phyloP scores from a whole-genome alignment of 2,329 filamentous ascomycete species.

The Arthrocladium fulminans region DNA sequence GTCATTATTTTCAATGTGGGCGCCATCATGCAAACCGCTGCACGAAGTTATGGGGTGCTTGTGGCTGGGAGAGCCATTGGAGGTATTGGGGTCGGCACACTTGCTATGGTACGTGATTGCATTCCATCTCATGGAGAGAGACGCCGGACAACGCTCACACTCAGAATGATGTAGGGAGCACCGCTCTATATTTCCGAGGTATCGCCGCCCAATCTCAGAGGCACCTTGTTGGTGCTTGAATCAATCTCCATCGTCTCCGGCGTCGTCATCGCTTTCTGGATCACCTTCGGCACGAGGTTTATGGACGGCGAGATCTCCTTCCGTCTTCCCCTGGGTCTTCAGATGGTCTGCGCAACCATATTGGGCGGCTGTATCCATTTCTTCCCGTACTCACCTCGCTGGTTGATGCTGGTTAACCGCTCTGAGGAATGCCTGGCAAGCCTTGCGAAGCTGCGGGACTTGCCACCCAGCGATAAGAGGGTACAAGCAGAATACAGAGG shows the following conservation, averaged over 20 bases:
- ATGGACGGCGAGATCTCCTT: conserved; percentile 37
- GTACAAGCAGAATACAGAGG: conserved; percentile 42
- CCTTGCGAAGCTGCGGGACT: conserved; percentile 33
- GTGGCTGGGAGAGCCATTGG: conserved; percentile 15
- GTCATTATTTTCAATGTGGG: conserved; percentile 36
- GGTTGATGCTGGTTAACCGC: conserved; percentile 34
- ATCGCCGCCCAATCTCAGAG: conserved; percentile 21
- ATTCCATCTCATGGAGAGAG: too few species aligned
- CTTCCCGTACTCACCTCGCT: conserved; percentile 40
- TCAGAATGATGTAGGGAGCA: too few species aligned
- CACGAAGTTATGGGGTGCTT: conserved; percentile 7
- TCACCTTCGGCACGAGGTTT: conserved; percentile 43
- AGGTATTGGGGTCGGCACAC: conserved; percentile 35
- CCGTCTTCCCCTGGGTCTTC: conserved; percentile 39
- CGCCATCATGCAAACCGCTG: conserved; percentile 29
- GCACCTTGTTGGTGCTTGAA: conserved; percentile 37
- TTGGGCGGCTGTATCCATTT: conserved; percentile 36
- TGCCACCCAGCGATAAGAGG: conserved; percentile 35
- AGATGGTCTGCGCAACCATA: conserved; percentile 21
- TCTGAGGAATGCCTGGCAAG: conserved; percentile 33
- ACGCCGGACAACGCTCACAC: too few species aligned
- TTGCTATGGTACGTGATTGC: too few species aligned
- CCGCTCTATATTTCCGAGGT: conserved; percentile 19
- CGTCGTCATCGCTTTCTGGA: conserved; percentile 45
- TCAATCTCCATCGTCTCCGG: conserved; percentile 41